Conservation (phyloP, 1,284 basidiomycete genomes). For the Pyrrhoderma lamaoense region DNA sequence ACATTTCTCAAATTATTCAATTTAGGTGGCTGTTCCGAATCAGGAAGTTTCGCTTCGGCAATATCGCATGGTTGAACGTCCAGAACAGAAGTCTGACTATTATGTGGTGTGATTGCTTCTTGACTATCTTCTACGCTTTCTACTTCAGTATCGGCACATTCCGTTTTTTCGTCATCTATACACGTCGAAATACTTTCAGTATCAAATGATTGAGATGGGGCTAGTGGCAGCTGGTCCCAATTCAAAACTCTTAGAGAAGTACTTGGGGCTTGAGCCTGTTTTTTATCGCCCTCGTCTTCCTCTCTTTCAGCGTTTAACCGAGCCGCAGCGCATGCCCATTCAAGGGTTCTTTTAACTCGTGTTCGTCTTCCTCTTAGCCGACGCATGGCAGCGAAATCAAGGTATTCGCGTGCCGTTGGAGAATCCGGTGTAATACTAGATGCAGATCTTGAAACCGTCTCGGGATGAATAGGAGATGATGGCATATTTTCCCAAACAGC, state of each 20-base stretch:
- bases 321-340: slow-evolving; percentile 18
- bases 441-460: background rate
- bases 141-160: slow-evolving; percentile 10
- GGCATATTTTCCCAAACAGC: slow-evolving; percentile 16
- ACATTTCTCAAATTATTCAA: no score
- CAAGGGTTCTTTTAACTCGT: slow-evolving; percentile 8
- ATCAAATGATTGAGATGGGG: background rate
- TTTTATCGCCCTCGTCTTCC: background rate
- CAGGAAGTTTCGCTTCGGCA: background rate
- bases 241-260: background rate
- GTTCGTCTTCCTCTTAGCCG: background rate
- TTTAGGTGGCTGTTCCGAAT: background rate
- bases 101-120: slow-evolving; percentile 15
- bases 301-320: slow-evolving; percentile 8
- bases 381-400: slow-evolving; percentile 14
- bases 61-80: background rate
- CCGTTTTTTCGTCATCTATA: slow-evolving; percentile 10
- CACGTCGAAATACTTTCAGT: background rate
- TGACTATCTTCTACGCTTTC: slow-evolving; percentile 13
- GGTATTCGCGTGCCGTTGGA: slow-evolving; percentile 12
- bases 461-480: slow-evolving; percentile 15
- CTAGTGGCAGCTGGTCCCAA: background rate
- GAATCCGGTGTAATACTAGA: background rate
- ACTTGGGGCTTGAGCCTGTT: background rate
- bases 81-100: slow-evolving; percentile 1